These are phyloP conservation scores for Aspergillus sp. DNA, from an alignment of 2,329 filamentous ascomycete species.

Conservation along the genomic window DNA sequence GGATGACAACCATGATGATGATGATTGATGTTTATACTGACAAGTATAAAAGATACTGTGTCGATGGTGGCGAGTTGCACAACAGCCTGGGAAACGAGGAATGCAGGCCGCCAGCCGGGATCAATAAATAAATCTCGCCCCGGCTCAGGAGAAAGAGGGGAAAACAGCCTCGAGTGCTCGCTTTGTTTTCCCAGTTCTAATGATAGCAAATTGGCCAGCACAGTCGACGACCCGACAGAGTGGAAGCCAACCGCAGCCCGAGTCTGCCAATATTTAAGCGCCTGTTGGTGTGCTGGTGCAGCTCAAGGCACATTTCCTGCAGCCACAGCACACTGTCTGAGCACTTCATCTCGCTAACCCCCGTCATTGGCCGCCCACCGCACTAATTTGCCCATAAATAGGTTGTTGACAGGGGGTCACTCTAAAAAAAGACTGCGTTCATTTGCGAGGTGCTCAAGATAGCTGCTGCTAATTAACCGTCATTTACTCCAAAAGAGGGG, in stretches of 20 bases:
- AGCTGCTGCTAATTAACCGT: background rate
- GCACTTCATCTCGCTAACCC: conserved; percentile 6
- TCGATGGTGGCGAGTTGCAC: conserved; percentile 2
- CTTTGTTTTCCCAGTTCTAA: conserved; percentile 19
- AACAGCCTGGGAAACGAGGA: background rate
- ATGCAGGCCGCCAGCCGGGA: background rate
- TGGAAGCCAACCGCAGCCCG: conserved; percentile 11
- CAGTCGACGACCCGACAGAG: conserved; percentile 6
- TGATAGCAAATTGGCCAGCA: conserved; percentile 20
- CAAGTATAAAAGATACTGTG: conserved; percentile 1
- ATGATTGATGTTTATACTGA: background rate
- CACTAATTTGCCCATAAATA: background rate
- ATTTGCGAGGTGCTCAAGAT: background rate
- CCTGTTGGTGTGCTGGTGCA: conserved; percentile 11
- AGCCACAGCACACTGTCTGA: conserved; percentile 15
- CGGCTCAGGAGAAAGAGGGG: conserved; percentile 13
- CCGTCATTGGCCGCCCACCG: background rate
- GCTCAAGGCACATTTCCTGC: conserved; percentile 14
- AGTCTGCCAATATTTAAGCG: conserved; percentile 8
- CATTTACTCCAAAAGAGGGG: background rate
- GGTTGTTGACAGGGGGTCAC: background rate
- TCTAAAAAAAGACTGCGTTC: background rate
- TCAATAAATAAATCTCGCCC: conserved; percentile 9
- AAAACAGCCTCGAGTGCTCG: conserved; percentile 9
- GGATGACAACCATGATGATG: conserved; percentile 40